Evolutionary conservation across 1,139 yeast species (phyloP).

Genomic region (Debaryomycetaceae sp.): DNA sequence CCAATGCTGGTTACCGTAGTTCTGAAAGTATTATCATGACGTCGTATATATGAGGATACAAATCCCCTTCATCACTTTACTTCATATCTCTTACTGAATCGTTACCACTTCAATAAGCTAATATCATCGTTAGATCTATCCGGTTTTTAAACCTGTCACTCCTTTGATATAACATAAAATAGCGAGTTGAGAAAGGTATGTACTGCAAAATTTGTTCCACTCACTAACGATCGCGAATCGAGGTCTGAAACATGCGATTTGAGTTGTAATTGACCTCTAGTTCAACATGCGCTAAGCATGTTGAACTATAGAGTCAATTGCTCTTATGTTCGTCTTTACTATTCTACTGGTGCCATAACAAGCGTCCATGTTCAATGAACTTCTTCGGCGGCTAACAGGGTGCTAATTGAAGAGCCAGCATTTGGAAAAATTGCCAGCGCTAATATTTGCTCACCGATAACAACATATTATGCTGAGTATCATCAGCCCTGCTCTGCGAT

Average conservation of each 20-base stretch:
- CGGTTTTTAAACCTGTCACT: constrained; percentile 12
- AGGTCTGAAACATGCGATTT: too few species aligned
- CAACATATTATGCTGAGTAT: too few species aligned
- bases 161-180: constrained; percentile 5
- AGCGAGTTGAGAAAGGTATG: not conserved
- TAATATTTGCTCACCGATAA: too few species aligned
- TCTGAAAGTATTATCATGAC: not conserved
- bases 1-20: not conserved
- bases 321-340: not conserved
- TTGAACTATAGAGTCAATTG: too few species aligned
- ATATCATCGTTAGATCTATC: constrained; percentile 3
- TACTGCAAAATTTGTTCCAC: not conserved
- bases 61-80: not conserved
- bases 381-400: too few species aligned
- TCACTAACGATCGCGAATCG: not conserved
- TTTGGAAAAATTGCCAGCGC: too few species aligned
- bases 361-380: too few species aligned
- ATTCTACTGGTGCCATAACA: not conserved
- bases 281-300: too few species aligned
- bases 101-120: not conserved
- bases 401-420: too few species aligned
- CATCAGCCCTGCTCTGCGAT: too few species aligned
- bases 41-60: not conserved
- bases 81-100: not conserved
- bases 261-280: too few species aligned